These are phyloP conservation scores for Thermomucor indicae-seudaticae DNA, from an alignment of 371 early-diverging fungal genomes.

Conservation along the genomic window DNA sequence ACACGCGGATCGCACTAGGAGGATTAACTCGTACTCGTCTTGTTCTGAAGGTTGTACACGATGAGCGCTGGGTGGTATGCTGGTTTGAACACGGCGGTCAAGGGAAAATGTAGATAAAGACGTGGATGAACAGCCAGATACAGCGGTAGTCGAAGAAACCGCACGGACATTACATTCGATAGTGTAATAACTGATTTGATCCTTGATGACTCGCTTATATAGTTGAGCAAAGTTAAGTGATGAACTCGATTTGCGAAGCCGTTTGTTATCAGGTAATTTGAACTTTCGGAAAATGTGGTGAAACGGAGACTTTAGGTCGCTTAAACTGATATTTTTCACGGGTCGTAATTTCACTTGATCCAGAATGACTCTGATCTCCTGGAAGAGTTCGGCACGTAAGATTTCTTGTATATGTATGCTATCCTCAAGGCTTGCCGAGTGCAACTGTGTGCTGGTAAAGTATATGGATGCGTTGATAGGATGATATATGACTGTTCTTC, in stretches of 20 bases:
- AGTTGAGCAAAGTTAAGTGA: slow-evolving; percentile 29
- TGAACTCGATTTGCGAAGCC: slow-evolving; percentile 25
- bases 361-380: slow-evolving; percentile 27
- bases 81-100: slow-evolving; percentile 2
- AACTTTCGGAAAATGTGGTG: slow-evolving; percentile 30
- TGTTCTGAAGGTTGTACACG: too few relatives aligned
- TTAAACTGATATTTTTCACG: slow-evolving; percentile 8
- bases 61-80: neutral
- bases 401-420: slow-evolving; percentile 21
- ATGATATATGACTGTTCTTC: slow-evolving; percentile 35
- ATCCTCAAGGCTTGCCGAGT: slow-evolving; percentile 31
- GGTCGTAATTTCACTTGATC: slow-evolving; percentile 25
- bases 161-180: slow-evolving; percentile 32
- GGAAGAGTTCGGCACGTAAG: slow-evolving; percentile 27
- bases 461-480: slow-evolving; percentile 39
- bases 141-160: slow-evolving; percentile 19
- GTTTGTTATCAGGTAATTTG: slow-evolving; percentile 11
- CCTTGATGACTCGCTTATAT: slow-evolving; percentile 33
- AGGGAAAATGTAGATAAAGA: slow-evolving; percentile 9
- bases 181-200: slow-evolving; percentile 36
- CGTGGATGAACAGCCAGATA: slow-evolving; percentile 10
- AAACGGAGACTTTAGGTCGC: slow-evolving; percentile 21
- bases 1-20: slow-evolving; percentile 30
- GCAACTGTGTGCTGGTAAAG: slow-evolving; percentile 29
- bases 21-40: slow-evolving; percentile 34